Conservation (phyloP, 2,329 filamentous ascomycete species). For the Cytospora leucostoma region DNA sequence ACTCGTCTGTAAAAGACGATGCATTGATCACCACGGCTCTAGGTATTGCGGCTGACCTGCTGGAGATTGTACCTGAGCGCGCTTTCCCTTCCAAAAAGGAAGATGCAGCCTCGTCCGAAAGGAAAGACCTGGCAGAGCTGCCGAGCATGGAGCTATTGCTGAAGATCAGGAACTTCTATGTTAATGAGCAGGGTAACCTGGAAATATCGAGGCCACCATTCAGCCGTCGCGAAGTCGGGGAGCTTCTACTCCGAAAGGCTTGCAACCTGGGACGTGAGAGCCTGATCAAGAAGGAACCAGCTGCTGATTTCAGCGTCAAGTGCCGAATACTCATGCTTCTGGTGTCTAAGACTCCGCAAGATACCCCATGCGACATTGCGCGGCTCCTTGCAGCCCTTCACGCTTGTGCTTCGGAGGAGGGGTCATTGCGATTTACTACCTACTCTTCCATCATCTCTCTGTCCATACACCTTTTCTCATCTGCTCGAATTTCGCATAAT, state of each 20-base stretch:
- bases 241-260: constrained; percentile 64
- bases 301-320: constrained; percentile 55
- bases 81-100: constrained; percentile 50
- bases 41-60: constrained; percentile 56
- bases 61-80: constrained; percentile 66
- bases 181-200: constrained; percentile 68
- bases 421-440: constrained; percentile 50
- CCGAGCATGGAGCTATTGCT: constrained; percentile 57
- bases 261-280: constrained; percentile 53
- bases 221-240: constrained; percentile 54
- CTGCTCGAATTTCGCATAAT: constrained; percentile 52
- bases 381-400: constrained; percentile 54
- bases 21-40: constrained; percentile 39
- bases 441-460: constrained; percentile 63
- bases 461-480: constrained; percentile 56
- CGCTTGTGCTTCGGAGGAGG: constrained; percentile 44
- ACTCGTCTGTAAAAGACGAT: constrained; percentile 24
- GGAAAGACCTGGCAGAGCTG: constrained; percentile 38
- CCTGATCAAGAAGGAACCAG: constrained; percentile 43
- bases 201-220: constrained; percentile 65
- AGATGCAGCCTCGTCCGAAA: constrained; percentile 24
- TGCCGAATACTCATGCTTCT: constrained; percentile 61
- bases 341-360: constrained; percentile 52
- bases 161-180: constrained; percentile 66
- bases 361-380: constrained; percentile 48